Conservation (phyloP, 345 rosid species). For the Syzygium oleosum region DNA sequence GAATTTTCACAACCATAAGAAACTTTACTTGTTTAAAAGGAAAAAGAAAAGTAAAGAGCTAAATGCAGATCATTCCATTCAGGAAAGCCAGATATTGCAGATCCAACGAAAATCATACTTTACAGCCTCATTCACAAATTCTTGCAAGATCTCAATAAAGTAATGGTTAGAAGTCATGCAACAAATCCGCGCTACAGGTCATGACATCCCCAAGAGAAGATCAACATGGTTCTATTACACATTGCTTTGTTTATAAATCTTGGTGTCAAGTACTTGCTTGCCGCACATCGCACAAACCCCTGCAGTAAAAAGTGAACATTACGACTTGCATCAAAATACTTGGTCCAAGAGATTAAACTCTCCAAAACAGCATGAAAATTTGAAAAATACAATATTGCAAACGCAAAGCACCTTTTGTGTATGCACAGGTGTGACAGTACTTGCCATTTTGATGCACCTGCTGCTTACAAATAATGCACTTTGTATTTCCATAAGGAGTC, state of each 20-base stretch:
- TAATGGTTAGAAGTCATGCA: background rate
- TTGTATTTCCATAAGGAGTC: conserved; percentile 82
- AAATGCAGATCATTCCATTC: background rate
- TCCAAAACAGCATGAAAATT: background rate
- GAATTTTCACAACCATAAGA: background rate
- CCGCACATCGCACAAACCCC: conserved; percentile 99
- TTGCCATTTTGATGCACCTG: conserved; percentile 97
- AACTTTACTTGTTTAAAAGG: background rate
- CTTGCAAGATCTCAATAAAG: background rate
- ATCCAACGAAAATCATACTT: background rate
- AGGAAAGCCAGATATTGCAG: background rate
- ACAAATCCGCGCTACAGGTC: background rate
- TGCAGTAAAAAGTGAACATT: conserved; percentile 17
- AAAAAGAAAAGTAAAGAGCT: background rate
- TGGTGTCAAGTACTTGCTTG: conserved; percentile 96
- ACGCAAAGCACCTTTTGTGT: conserved; percentile 61
- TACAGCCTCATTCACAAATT: background rate
- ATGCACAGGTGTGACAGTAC: conserved; percentile 98
- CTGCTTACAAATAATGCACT: conserved; percentile 96
- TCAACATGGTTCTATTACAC: conserved; percentile 20
- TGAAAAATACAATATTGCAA: background rate
- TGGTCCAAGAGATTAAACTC: background rate
- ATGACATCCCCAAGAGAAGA: background rate
- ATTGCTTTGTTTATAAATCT: conserved; percentile 95
- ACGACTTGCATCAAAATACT: background rate